These are phyloP conservation scores for Luffa aegyptiaca DNA, from an alignment of 306 rosid genomes.

Conservation along the genomic window DNA sequence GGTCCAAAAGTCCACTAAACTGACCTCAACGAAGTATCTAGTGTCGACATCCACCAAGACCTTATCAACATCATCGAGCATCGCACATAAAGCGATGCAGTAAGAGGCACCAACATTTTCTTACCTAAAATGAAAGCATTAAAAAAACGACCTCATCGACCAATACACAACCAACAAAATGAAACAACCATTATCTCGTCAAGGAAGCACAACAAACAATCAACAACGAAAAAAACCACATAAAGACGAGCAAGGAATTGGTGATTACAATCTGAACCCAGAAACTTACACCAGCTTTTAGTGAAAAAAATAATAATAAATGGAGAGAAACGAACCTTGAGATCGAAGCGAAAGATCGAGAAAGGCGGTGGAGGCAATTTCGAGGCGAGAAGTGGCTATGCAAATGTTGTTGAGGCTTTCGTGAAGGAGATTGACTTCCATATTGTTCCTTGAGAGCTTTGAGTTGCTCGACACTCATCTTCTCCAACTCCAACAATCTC, in stretches of 20 bases:
- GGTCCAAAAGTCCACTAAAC: background rate
- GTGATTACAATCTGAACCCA: background rate
- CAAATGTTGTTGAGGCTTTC: slow-evolving; percentile 82
- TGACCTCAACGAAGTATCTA: slow-evolving; percentile 85
- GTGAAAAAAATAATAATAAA: background rate
- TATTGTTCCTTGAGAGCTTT: slow-evolving; percentile 76
- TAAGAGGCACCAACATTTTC: slow-evolving; percentile 80
- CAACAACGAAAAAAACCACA: background rate
- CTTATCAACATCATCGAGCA: slow-evolving; percentile 52
- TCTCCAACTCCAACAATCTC: slow-evolving; percentile 32
- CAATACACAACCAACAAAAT: background rate
- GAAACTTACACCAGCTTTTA: background rate
- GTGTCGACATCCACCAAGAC: slow-evolving; percentile 89
- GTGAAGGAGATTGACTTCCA: slow-evolving; percentile 77
- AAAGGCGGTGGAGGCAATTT: slow-evolving; percentile 66
- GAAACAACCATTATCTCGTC: background rate
- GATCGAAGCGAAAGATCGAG: slow-evolving; percentile 79
- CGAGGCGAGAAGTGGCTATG: slow-evolving; percentile 80
- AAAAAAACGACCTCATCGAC: background rate
- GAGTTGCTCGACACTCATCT: slow-evolving; percentile 82
- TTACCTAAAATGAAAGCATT: slow-evolving; percentile 14
- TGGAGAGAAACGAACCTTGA: slow-evolving; percentile 10
- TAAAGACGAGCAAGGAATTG: background rate
- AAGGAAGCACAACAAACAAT: background rate
- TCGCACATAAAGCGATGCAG: slow-evolving; percentile 94